Conservation (phyloP, 257 asterid species). For the Capsicum chinense region DNA sequence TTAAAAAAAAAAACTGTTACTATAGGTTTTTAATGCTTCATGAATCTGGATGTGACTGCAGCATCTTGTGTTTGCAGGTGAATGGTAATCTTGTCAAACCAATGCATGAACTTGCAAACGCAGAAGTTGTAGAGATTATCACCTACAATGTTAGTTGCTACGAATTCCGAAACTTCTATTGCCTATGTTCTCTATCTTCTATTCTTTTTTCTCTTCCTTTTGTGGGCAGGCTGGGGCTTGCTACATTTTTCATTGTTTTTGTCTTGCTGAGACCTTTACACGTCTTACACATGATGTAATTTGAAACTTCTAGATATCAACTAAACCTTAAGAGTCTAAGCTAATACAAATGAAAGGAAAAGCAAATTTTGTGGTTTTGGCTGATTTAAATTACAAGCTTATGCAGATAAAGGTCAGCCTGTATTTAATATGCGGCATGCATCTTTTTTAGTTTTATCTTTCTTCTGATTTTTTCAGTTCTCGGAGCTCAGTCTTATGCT, state of each 20-base stretch:
- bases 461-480: background rate
- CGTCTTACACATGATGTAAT: background rate
- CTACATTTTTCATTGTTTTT: slow-evolving; percentile 5
- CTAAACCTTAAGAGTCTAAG: slow-evolving; percentile 11
- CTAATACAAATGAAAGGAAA: background rate
- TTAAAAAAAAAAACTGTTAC: background rate
- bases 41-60: slow-evolving; percentile 29
- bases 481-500: background rate
- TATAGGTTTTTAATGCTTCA: slow-evolving; percentile 23
- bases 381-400: background rate
- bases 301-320: slow-evolving; percentile 9
- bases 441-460: background rate
- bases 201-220: background rate
- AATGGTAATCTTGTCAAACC: slow-evolving; percentile 92
- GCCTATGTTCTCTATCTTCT: slow-evolving; percentile 17
- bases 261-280: slow-evolving; percentile 20
- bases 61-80: slow-evolving; percentile 59
- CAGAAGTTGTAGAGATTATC: slow-evolving; percentile 89
- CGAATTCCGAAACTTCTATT: slow-evolving; percentile 18
- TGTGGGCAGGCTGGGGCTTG: background rate
- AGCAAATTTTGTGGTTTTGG: background rate
- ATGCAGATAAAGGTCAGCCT: background rate
- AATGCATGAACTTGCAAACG: slow-evolving; percentile 73
- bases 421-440: slow-evolving; percentile 21
- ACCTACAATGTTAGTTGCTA: slow-evolving; percentile 72